Conservation (phyloP, 441 rosid genomes). For the Isatis lusitanica region DNA sequence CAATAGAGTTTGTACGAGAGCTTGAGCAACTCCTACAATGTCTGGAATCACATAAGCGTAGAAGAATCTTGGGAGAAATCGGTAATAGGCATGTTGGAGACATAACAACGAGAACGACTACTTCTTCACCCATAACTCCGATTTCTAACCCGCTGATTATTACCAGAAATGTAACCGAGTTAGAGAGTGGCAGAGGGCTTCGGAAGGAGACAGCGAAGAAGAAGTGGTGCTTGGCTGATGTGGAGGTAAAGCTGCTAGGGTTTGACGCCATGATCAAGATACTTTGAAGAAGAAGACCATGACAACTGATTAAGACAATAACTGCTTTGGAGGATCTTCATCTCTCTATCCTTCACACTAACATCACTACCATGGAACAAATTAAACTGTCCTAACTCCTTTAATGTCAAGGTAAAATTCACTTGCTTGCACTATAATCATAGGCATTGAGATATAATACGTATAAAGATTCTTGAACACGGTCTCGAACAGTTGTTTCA, state of each 20-base stretch:
- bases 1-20: conserved; percentile 74
- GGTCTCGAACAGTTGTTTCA: too few relatives aligned
- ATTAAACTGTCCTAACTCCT: conserved; percentile 92
- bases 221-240: conserved; percentile 83
- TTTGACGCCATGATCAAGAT: conserved; percentile 93
- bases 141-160: conserved; percentile 38
- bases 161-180: conserved; percentile 18
- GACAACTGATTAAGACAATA: conserved; percentile 62
- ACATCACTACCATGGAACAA: conserved; percentile 91
- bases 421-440: not conserved
- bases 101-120: conserved; percentile 35
- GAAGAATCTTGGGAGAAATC: conserved; percentile 55
- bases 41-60: conserved; percentile 72
- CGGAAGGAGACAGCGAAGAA: conserved; percentile 75
- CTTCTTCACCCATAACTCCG: conserved; percentile 42
- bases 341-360: conserved; percentile 82
- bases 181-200: conserved; percentile 35
- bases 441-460: not conserved
- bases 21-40: conserved; percentile 77
- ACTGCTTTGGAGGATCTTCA: conserved; percentile 84
- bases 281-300: conserved; percentile 83
- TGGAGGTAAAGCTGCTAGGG: conserved; percentile 88
- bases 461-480: not conserved
- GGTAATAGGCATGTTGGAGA: conserved; percentile 45
- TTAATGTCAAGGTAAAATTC: conserved; percentile 76